phyloP scores from a whole-genome alignment of 1,284 basidiomycete species.

The Paramarasmius palmivorus region DNA sequence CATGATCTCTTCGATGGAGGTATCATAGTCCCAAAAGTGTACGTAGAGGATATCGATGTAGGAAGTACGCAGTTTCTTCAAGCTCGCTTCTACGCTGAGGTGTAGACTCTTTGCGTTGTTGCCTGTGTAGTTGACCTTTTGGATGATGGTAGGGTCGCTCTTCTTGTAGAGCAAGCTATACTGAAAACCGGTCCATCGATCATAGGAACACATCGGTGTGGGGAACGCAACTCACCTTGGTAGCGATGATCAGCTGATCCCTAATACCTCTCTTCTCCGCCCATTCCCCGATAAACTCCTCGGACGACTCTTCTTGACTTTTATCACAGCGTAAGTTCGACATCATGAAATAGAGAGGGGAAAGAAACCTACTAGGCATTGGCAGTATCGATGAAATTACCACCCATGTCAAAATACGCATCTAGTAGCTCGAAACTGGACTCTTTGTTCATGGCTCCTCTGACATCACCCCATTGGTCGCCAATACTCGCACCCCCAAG shows the following conservation, averaged over 20 bases:
- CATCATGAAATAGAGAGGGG: too few species aligned
- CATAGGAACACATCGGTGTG: too few species aligned
- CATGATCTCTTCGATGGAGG: slow-evolving; percentile 6
- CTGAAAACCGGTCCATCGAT: too few species aligned
- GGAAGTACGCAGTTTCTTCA: background rate
- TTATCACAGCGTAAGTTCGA: too few species aligned
- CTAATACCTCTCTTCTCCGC: too few species aligned
- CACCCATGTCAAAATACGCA: slow-evolving; percentile 45
- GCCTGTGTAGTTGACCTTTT: background rate
- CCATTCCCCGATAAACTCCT: too few species aligned
- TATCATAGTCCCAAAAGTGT: slow-evolving; percentile 9
- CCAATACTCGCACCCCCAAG: slow-evolving; percentile 57
- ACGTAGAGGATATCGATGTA: slow-evolving; percentile 17
- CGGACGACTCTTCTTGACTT: too few species aligned
- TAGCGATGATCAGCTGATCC: too few species aligned
- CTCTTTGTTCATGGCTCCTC: slow-evolving; percentile 13
- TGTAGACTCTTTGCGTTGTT: slow-evolving; percentile 1
- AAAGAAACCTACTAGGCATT: too few species aligned
- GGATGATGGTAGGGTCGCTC: too few species aligned
- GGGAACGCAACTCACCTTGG: too few species aligned
- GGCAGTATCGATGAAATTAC: slow-evolving; percentile 24
- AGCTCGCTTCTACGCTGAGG: background rate
- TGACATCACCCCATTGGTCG: slow-evolving; percentile 27
- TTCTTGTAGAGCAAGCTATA: too few species aligned
- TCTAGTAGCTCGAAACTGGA: slow-evolving; percentile 48